Evolutionary conservation across 331 rosid species (phyloP).

Genomic region (Arachis monticola): DNA sequence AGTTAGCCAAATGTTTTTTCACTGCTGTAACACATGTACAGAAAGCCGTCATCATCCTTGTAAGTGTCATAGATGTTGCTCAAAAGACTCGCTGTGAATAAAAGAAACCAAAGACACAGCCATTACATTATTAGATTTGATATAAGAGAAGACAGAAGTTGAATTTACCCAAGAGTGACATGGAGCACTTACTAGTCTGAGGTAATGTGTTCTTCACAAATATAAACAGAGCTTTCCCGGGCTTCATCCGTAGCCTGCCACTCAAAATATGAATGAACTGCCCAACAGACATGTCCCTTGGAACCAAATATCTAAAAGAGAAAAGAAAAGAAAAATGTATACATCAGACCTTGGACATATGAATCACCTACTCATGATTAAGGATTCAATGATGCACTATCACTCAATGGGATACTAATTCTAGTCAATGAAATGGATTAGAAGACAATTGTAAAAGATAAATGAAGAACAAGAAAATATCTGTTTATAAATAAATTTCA

Average conservation of each 20-base stretch:
- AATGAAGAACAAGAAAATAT: neutral
- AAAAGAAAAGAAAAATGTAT: neutral
- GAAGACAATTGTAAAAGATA: neutral
- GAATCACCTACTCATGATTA: slow-evolving; percentile 8
- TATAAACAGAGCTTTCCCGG: slow-evolving; percentile 77
- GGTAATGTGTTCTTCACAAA: slow-evolving; percentile 76
- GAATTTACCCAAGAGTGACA: slow-evolving; percentile 8
- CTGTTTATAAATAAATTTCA: neutral
- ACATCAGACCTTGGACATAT: slow-evolving; percentile 24
- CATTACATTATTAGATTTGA: slow-evolving; percentile 33
- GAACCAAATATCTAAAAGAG: slow-evolving; percentile 62
- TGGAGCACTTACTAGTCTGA: slow-evolving; percentile 57
- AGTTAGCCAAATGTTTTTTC: slow-evolving; percentile 78
- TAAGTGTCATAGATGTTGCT: slow-evolving; percentile 49
- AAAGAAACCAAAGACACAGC: slow-evolving; percentile 24
- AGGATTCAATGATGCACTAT: slow-evolving; percentile 1
- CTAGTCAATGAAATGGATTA: neutral
- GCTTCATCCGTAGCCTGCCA: slow-evolving; percentile 56
- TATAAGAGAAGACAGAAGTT: neutral
- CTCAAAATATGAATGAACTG: slow-evolving; percentile 77
- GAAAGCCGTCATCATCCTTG: slow-evolving; percentile 82
- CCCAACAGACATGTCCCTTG: slow-evolving; percentile 75
- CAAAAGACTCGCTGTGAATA: slow-evolving; percentile 57
- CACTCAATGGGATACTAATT: slow-evolving; percentile 16
- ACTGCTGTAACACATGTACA: slow-evolving; percentile 82